Conservation (phyloP, 2,329 filamentous ascomycete species). For the Pseudophaeomoniella oleicola region DNA sequence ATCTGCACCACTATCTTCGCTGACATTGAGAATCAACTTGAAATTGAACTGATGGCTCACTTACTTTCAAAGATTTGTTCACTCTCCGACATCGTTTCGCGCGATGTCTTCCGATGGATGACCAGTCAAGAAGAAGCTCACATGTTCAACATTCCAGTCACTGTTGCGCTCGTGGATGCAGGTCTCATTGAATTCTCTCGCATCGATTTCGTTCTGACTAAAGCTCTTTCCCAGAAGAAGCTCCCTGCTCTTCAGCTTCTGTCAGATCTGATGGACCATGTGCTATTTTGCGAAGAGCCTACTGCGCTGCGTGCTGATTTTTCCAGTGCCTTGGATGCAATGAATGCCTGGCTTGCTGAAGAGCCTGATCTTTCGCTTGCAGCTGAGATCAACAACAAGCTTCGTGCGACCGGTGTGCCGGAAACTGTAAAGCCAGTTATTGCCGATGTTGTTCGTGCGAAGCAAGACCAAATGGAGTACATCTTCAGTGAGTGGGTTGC, state of each 20-base stretch:
- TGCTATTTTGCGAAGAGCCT: slow-evolving; percentile 64
- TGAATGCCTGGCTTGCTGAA: slow-evolving; percentile 67
- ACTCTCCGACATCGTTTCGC: slow-evolving; percentile 26
- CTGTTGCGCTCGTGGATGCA: slow-evolving; percentile 44
- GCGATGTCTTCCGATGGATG: slow-evolving; percentile 35
- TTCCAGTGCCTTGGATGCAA: slow-evolving; percentile 62
- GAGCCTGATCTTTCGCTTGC: slow-evolving; percentile 52
- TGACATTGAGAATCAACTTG: slow-evolving; percentile 38
- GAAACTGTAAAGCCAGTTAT: slow-evolving; percentile 40
- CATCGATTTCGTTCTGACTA: slow-evolving; percentile 58
- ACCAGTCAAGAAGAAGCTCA: slow-evolving; percentile 41
- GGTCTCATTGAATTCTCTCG: slow-evolving; percentile 46
- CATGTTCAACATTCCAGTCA: slow-evolving; percentile 48
- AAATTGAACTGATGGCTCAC: slow-evolving; percentile 49
- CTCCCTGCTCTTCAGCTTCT: slow-evolving; percentile 63
- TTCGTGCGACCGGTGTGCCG: slow-evolving; percentile 39
- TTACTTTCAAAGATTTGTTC: slow-evolving; percentile 48
- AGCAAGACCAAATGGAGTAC: slow-evolving; percentile 79
- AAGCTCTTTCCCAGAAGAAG: slow-evolving; percentile 57
- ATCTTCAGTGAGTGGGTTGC: slow-evolving; percentile 92
- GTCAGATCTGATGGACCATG: slow-evolving; percentile 62
- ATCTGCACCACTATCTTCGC: slow-evolving; percentile 42
- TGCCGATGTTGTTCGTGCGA: slow-evolving; percentile 42
- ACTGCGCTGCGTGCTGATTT: slow-evolving; percentile 75
- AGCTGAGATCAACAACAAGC: slow-evolving; percentile 55